These are phyloP conservation scores for Gracilariopsis chorda DNA, from an alignment of 23 red algal genomes.

Conservation along the genomic window DNA sequence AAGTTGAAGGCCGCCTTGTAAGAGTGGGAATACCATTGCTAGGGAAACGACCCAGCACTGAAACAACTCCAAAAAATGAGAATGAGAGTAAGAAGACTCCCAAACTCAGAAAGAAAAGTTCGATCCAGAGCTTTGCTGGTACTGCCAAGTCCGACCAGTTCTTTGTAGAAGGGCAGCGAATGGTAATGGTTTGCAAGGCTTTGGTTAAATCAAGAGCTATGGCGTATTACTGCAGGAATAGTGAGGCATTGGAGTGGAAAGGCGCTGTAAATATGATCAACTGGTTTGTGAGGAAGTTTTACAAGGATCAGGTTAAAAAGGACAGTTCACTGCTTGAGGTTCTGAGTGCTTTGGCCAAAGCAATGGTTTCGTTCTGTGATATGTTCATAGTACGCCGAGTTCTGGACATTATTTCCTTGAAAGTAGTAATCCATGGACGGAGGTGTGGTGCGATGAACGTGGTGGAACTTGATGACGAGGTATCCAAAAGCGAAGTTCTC, in stretches of 20 bases:
- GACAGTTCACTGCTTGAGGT: not conserved
- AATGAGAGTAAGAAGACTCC: not conserved
- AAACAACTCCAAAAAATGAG: not conserved
- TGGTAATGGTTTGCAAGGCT: not conserved
- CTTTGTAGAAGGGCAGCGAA: not conserved
- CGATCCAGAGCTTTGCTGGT: not conserved
- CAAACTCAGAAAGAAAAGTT: not conserved
- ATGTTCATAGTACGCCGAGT: not conserved
- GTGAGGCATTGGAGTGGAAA: not conserved
- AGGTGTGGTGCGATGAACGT: not conserved
- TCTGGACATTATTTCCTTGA: not conserved
- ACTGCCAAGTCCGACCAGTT: too few relatives aligned
- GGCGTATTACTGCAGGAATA: not conserved
- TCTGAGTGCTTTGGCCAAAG: not conserved
- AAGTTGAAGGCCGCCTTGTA: not conserved
- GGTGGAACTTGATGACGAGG: not conserved
- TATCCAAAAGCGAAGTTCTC: not conserved
- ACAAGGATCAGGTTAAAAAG: not conserved
- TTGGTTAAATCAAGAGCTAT: not conserved
- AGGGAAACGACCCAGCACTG: not conserved
- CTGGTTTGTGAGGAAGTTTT: not conserved
- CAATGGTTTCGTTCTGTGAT: constrained; percentile 1
- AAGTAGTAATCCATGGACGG: not conserved
- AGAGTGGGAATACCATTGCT: not conserved
- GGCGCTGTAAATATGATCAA: not conserved